A percentile compares a stretch with the other conserved stretches of the same genome.
Conservation (phyloP, 768 basidiomycete species). For the Mycena sanguinolenta region DNA sequence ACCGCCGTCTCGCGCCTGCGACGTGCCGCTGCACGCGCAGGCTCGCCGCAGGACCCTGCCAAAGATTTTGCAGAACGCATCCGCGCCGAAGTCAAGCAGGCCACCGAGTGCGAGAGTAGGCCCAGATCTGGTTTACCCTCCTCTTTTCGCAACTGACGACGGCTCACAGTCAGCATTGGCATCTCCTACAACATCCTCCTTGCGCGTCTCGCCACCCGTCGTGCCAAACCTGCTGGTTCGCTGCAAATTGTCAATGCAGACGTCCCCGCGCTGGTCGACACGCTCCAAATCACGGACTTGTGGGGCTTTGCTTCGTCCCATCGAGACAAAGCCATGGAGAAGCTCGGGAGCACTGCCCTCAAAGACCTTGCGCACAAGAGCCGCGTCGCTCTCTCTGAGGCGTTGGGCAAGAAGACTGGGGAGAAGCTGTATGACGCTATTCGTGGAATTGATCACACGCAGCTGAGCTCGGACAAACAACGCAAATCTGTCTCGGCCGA, state of each 20-base stretch:
- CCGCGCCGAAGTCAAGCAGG: constrained; percentile 77
- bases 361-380: constrained; percentile 77
- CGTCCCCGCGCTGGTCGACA: constrained; percentile 67
- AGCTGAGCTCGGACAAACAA: constrained; percentile 85
- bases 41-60: constrained; percentile 67
- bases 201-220: constrained; percentile 90
- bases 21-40: constrained; percentile 42
- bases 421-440: constrained; percentile 89
- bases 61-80: constrained; percentile 86
- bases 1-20: constrained; percentile 62
- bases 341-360: constrained; percentile 78
- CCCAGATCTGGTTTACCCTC: neutral
- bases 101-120: constrained; percentile 90
- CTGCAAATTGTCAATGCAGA: constrained; percentile 77
- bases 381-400: constrained; percentile 74
- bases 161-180: constrained; percentile 86
- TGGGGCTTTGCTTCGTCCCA: constrained; percentile 89
- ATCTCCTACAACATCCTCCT: constrained; percentile 93
- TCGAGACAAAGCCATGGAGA: constrained; percentile 83
- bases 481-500: constrained; percentile 95
- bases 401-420: constrained; percentile 84
- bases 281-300: constrained; percentile 82
- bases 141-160: neutral
- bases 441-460: constrained; percentile 85
- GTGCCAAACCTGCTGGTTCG: constrained; percentile 92